A percentile compares a stretch with the other conserved stretches of the same genome.
These are phyloP conservation scores for Chalaropsis thielavioides DNA, from an alignment of 2,329 filamentous ascomycete species.

Conservation along the genomic window DNA sequence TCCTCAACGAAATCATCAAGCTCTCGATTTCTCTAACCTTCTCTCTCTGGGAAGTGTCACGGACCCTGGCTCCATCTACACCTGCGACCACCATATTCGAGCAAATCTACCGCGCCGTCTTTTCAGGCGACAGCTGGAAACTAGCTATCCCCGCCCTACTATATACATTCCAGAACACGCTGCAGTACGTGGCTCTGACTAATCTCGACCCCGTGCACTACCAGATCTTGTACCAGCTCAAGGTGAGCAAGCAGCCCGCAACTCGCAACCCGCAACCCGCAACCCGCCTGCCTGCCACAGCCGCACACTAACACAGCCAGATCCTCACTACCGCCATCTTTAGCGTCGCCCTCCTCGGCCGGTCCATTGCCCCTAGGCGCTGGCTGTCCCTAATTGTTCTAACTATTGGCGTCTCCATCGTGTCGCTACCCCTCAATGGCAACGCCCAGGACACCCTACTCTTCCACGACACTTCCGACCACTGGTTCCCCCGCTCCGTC, in stretches of 20 bases:
- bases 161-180: constrained; percentile 83
- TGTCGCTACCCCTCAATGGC: constrained; percentile 57
- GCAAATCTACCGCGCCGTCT: constrained; percentile 66
- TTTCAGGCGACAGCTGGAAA: constrained; percentile 88
- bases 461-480: constrained; percentile 47
- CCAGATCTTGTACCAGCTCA: constrained; percentile 84
- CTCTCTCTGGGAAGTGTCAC: constrained; percentile 74
- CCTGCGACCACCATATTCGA: constrained; percentile 67
- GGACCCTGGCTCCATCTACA: constrained; percentile 60
- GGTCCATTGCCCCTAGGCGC: constrained; percentile 53
- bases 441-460: constrained; percentile 42
- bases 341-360: constrained; percentile 61
- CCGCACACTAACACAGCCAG: constrained; percentile 24
- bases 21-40: constrained; percentile 73
- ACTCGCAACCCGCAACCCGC: no score
- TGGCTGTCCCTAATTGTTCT: constrained; percentile 72
- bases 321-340: constrained; percentile 83
- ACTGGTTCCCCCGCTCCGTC: constrained; percentile 64
- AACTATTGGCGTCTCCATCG: constrained; percentile 67
- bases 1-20: constrained; percentile 87
- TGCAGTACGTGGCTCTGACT: constrained; percentile 82
- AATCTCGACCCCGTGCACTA: constrained; percentile 89
- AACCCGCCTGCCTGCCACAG: no score
- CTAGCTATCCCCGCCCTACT: constrained; percentile 74
- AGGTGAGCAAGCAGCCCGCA: constrained; percentile 34